Evolutionary conservation across 371 early-diverging fungal genomes (phyloP), one percentile per base, ranked within the genome.

Genomic region (Phascolomyces articulosus): DNA sequence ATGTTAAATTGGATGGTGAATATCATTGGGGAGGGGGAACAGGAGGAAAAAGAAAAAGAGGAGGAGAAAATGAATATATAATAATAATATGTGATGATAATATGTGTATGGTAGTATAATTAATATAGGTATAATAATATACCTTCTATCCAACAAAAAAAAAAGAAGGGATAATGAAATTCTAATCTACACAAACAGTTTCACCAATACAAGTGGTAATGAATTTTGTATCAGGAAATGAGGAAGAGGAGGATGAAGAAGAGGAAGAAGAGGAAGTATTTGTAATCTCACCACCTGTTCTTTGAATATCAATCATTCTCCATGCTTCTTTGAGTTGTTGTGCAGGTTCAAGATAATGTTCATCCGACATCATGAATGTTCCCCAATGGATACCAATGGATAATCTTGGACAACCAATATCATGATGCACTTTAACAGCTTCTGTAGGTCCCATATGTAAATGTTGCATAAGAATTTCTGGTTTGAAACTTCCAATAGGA

Each of bases 281-380:
- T 6, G n/a, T 44, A 34, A 41, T 4, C 62, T 57, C 28, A 49
- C 44, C 20, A 49, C 64, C 16, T 9, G 29, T 24, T n/a, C 44
- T 20, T 47, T 47, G 44, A 47, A 62, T 40, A 8, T 18, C 23
- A 15, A 55, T n/a, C 21, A 66, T 61, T 40, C 63, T 47, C 79
- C 79, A 69, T 21, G 68, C 80, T 20, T 29, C 54, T 15, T 64
- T 73, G 47, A 89, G 64, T 28, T 78, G 64, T 29, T 70, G 55
- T 7, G 86, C 87, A 47, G 93, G 91, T 49, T 89, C 90, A 61
- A 85, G 61, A 61, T 86, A 84, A 60, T 84, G 80, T 69, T 92
- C 93, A 63, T 85, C 85, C 15, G 91, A 88, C 82, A 93, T 82
- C 70, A 73, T 70, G 28, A 82, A 82, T 0, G 82, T 82, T 11